Base-by-base conservation (phyloP, 805 yeast genomes). In the Wickerhamiella siamensis region DNA sequence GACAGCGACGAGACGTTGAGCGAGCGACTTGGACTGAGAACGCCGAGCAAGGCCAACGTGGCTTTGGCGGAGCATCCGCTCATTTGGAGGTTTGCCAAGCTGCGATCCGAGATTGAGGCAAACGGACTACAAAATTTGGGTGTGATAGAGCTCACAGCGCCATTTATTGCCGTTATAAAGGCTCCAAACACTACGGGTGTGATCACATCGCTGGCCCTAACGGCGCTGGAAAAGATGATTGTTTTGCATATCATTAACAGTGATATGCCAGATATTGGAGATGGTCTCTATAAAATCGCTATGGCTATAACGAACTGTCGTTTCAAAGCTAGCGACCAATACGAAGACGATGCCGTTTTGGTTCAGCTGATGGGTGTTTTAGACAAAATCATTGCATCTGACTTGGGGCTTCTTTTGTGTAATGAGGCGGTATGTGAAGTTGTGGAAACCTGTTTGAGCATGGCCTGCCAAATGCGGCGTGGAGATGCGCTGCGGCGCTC, bases 241-340 rank as follows among this genome's bases (percentile, higher is more conserved):
- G 70, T 72, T 33, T 79, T 82, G 57, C 74, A 70, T 14, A 73
- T 91, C 26, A 68, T 91, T n/a, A 65, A 72, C 16, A 56, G 55
- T 8, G 53, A 62, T 2, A 74, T 84, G 4, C 63, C 66, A 24
- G 77, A 79, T 43, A 61, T 81, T 17, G 69, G 65, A 26, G 68
- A 64, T 37, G 71, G 80, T 1, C 60, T 83, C 46, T 71, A 75
- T 15, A 83, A 82, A 53, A 69, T 81, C 38, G 72, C 79, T 8
- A 72, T 74, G 46, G 74, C 96, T 0, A 68, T 91, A 47, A 83
- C 97, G 1, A 95, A 84, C 57, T 91, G 97, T 61, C 74, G 95
- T 36, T 91, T 91, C 57, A 96, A 91, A 64, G 95, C 95, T 2
- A 80, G 91, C 0, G 95, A 87, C 56, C 94, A 84, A 57, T 72